These are phyloP conservation scores for Penicillium parvum DNA, from an alignment of 495 filamentous ascomycete genomes.

Conservation along the genomic window DNA sequence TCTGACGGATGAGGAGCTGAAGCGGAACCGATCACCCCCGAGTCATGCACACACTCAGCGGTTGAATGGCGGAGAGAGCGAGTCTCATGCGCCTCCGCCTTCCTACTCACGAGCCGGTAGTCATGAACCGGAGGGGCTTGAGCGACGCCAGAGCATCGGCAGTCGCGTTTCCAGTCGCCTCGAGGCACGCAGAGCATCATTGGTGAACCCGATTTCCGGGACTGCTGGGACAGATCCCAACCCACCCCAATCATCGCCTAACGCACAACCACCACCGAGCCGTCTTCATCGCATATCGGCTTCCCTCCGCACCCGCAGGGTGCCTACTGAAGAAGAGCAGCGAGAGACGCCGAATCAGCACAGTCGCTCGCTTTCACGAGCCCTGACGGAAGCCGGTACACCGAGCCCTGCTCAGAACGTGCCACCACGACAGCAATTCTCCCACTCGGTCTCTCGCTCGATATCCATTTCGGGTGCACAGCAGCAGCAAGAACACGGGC, in stretches of 20 bases:
- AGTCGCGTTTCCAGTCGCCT: conserved; percentile 63
- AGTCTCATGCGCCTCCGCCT: conserved; percentile 23
- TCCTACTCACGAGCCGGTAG: conserved; percentile 38
- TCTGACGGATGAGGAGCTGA: conserved; percentile 53
- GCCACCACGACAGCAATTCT: conserved; percentile 37
- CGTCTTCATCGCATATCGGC: conserved; percentile 38
- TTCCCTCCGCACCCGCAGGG: conserved; percentile 33
- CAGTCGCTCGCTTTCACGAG: conserved; percentile 34
- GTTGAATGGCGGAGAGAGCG: conserved; percentile 30
- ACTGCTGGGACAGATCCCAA: conserved; percentile 18
- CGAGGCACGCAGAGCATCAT: conserved; percentile 65
- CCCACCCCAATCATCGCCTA: conserved; percentile 25
- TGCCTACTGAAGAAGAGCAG: conserved; percentile 32
- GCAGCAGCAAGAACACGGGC: conserved; percentile 22
- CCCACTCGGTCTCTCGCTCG: conserved; percentile 34
- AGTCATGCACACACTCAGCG: conserved; percentile 27
- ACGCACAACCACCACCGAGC: conserved; percentile 26
- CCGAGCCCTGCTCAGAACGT: conserved; percentile 25
- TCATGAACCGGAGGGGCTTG: conserved; percentile 39
- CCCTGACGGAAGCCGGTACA: conserved; percentile 36
- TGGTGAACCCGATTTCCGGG: conserved; percentile 43
- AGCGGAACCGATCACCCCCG: conserved; percentile 21
- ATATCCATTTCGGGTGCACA: conserved; percentile 18
- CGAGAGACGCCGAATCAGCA: conserved; percentile 19
- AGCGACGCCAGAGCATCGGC: conserved; percentile 43